Percentiles rank a stretch among this genome's conserved stretches.
Conservation (phyloP, 164 flowering plant species). For the Paratinospora sagittata region DNA sequence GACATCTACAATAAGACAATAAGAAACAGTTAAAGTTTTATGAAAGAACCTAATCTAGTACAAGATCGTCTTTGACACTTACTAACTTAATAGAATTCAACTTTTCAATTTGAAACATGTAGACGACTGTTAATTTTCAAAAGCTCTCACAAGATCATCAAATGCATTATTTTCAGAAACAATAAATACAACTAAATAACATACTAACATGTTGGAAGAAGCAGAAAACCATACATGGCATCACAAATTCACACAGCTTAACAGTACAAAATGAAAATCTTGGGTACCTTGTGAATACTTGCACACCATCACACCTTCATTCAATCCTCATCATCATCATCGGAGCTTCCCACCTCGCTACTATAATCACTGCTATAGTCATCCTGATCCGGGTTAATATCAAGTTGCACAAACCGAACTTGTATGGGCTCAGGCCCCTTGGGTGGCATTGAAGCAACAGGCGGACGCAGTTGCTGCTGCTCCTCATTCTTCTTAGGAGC, state of each 20-base stretch:
- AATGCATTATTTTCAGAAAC: too few relatives aligned
- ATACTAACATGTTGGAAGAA: neutral
- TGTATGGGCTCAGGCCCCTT: constrained; percentile 60
- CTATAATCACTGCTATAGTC: constrained; percentile 82
- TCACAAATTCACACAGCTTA: neutral
- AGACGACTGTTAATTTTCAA: too few relatives aligned
- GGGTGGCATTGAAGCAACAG: constrained; percentile 32
- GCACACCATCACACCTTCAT: neutral
- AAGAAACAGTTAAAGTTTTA: too few relatives aligned
- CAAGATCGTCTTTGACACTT: too few relatives aligned
- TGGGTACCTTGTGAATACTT: neutral
- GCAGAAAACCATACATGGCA: neutral
- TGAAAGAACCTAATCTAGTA: too few relatives aligned
- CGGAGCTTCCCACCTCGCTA: constrained; percentile 66
- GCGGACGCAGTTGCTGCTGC: constrained; percentile 34
- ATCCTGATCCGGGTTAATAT: constrained; percentile 58
- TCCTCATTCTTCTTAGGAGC: constrained; percentile 45
- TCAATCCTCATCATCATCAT: constrained; percentile 63
- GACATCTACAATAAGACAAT: too few relatives aligned
- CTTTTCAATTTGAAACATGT: too few relatives aligned
- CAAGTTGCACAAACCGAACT: constrained; percentile 71
- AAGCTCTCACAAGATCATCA: too few relatives aligned
- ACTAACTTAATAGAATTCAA: too few relatives aligned
- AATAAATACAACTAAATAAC: neutral
- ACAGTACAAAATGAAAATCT: neutral